Evolutionary conservation across 495 filamentous ascomycete species (phyloP).

Genomic region (Chlorociboria aeruginascens): DNA sequence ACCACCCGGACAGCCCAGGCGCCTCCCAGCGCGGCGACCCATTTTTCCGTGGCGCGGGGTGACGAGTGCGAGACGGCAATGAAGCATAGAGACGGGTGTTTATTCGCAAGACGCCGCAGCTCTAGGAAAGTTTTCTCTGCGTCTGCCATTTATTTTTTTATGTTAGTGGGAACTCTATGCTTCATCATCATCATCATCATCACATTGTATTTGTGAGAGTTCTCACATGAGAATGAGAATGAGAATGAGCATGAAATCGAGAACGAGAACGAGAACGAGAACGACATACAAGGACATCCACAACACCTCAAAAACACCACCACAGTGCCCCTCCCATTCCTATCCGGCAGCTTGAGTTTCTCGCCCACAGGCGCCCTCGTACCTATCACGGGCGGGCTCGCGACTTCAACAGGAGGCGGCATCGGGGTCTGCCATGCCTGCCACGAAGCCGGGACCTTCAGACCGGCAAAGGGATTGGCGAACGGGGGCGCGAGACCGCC

Average conservation of each 20-base stretch:
- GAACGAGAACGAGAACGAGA: neutral
- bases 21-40: slow-evolving; percentile 41
- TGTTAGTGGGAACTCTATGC: neutral
- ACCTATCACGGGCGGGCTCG: slow-evolving; percentile 29
- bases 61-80: slow-evolving; percentile 47
- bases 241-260: slow-evolving; percentile 6
- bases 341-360: slow-evolving; percentile 31
- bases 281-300: slow-evolving; percentile 44
- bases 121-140: slow-evolving; percentile 46
- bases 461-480: slow-evolving; percentile 14
- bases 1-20: slow-evolving; percentile 39
- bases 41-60: slow-evolving; percentile 35
- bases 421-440: slow-evolving; percentile 34
- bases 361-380: slow-evolving; percentile 33
- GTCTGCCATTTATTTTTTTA: slow-evolving; percentile 23
- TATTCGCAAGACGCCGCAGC: slow-evolving; percentile 32
- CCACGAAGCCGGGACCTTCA: slow-evolving; percentile 28
- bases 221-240: neutral
- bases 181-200: too few species aligned
- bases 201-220: neutral
- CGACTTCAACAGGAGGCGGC: slow-evolving; percentile 33
- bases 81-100: slow-evolving; percentile 37
- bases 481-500: slow-evolving; percentile 4
- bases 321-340: slow-evolving; percentile 32
- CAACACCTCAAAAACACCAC: slow-evolving; percentile 48